These are phyloP conservation scores for Camptophora hylomeconis DNA, from an alignment of 2,329 filamentous ascomycete genomes.

Conservation along the genomic window DNA sequence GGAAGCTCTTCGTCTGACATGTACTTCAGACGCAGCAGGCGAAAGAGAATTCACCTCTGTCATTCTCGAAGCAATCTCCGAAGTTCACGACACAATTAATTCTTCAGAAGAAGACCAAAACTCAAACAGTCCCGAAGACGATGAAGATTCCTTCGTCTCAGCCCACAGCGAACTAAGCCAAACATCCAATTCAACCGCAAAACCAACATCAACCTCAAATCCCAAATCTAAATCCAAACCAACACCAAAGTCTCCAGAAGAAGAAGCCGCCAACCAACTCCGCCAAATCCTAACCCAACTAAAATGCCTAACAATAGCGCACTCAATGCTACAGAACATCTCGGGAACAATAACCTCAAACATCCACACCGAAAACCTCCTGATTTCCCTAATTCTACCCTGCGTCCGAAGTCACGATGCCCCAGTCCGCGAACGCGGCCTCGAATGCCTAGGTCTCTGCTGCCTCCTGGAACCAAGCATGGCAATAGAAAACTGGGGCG, in stretches of 20 bases:
- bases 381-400: constrained; percentile 92
- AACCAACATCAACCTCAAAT: constrained; percentile 16
- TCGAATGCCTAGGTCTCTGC: constrained; percentile 81
- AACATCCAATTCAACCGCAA: constrained; percentile 37
- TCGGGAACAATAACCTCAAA: constrained; percentile 78
- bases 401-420: constrained; percentile 88
- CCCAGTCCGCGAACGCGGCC: constrained; percentile 77
- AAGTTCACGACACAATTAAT: constrained; percentile 88
- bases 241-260: constrained; percentile 9
- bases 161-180: constrained; percentile 73
- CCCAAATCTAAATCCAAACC: background rate
- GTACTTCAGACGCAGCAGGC: constrained; percentile 43
- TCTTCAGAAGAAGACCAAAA: constrained; percentile 17
- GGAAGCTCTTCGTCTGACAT: constrained; percentile 70
- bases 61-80: constrained; percentile 81
- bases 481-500: constrained; percentile 76
- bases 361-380: constrained; percentile 85
- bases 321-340: constrained; percentile 94
- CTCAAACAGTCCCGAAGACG: constrained; percentile 38
- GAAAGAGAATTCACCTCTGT: constrained; percentile 39
- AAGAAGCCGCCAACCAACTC: constrained; percentile 58
- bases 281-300: constrained; percentile 93
- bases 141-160: constrained; percentile 78
- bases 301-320: constrained; percentile 93
- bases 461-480: constrained; percentile 81